Conservation (phyloP, 2,329 filamentous ascomycete species). For the Microcyclosporella mali region DNA sequence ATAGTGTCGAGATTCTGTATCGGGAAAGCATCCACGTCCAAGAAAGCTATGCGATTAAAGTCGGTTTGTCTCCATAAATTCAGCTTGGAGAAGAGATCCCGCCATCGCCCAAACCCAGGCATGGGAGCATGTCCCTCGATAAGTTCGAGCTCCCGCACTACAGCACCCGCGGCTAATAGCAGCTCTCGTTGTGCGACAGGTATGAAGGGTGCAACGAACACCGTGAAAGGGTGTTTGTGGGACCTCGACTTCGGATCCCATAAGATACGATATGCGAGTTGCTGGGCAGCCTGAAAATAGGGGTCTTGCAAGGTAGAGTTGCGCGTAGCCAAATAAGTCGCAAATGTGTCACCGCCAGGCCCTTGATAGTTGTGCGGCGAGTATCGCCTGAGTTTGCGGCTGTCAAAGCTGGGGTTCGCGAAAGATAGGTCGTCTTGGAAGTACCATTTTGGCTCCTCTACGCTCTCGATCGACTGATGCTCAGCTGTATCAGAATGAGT, state of each 20-base stretch:
- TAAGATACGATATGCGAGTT: constrained; percentile 17
- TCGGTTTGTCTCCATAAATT: constrained; percentile 84
- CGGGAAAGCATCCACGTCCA: constrained; percentile 66
- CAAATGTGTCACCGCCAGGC: constrained; percentile 13
- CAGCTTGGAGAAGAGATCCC: constrained; percentile 73
- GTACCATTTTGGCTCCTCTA: neutral
- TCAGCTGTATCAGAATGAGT: neutral
- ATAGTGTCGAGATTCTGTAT: constrained; percentile 19
- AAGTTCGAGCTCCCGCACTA: constrained; percentile 17
- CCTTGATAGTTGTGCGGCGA: constrained; percentile 19
- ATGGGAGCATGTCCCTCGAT: constrained; percentile 14
- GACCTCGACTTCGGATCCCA: constrained; percentile 19
- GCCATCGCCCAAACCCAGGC: constrained; percentile 13
- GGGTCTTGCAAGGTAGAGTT: constrained; percentile 19
- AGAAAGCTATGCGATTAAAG: constrained; percentile 83
- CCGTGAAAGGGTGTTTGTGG: constrained; percentile 17
- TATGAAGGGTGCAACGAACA: constrained; percentile 20
- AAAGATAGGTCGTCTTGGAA: constrained; percentile 1
- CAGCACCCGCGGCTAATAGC: constrained; percentile 16
- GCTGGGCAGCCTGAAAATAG: constrained; percentile 19
- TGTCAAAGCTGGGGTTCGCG: constrained; percentile 2
- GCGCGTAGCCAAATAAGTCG: constrained; percentile 17
- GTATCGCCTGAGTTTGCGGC: constrained; percentile 4
- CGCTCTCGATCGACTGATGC: neutral
- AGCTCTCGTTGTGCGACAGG: constrained; percentile 15